Conservation (phyloP, 1,139 yeast genomes). For the Saccharomyces hybrid region DNA sequence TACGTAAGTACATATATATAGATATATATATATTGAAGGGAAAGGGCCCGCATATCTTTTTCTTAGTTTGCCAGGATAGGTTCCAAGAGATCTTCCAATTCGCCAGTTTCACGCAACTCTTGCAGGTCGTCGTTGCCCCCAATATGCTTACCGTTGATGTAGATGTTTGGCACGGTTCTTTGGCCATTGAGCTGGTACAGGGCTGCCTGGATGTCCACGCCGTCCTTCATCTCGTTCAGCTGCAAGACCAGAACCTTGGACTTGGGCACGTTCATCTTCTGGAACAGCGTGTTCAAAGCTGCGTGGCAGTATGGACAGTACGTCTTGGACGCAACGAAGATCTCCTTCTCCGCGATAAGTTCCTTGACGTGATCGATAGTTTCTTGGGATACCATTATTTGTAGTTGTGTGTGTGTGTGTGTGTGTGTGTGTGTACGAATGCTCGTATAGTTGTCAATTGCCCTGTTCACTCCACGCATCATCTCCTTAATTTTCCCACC, state of each 20-base stretch:
- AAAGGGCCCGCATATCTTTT: background rate
- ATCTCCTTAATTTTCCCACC: background rate
- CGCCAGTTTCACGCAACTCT: conserved; percentile 40
- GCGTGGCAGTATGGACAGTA: conserved; percentile 65
- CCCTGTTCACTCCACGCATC: background rate
- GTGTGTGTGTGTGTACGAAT: background rate
- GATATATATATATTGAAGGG: background rate
- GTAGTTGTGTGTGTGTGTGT: background rate
- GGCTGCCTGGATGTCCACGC: conserved; percentile 66
- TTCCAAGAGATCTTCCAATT: conserved; percentile 30
- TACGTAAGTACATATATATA: background rate
- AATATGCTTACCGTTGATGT: conserved; percentile 79
- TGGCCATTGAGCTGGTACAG: conserved; percentile 73
- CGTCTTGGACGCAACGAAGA: conserved; percentile 80
- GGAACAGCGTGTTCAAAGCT: conserved; percentile 49
- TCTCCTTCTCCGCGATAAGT: conserved; percentile 56
- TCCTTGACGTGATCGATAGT: conserved; percentile 50
- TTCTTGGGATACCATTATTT: conserved; percentile 39
- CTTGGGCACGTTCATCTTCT: conserved; percentile 33
- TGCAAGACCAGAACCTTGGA: conserved; percentile 56
- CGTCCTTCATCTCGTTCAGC: conserved; percentile 51
- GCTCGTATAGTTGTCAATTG: background rate
- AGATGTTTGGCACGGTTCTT: conserved; percentile 85
- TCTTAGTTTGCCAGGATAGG: background rate
- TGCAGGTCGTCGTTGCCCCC: conserved; percentile 92